A percentile compares a stretch with the other conserved stretches of the same genome.
Evolutionary conservation across 2,329 filamentous ascomycete species (phyloP).

Genomic region (Epichloe brachyelytri): DNA sequence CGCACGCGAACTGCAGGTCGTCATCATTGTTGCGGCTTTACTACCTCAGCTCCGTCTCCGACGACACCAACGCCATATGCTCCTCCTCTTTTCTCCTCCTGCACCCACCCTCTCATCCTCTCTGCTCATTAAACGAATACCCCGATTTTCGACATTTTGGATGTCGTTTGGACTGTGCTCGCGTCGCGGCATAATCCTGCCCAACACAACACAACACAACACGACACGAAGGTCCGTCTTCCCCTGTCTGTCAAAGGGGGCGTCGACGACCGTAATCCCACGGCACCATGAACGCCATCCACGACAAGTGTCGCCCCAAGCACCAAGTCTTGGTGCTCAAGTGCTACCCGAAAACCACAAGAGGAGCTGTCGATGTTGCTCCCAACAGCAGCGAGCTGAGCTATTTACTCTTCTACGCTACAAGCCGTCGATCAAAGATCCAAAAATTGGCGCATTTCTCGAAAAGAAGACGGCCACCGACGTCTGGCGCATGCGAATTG

Average conservation of each 20-base stretch:
- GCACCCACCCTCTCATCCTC: no score
- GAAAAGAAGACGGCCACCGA: conserved; percentile 89
- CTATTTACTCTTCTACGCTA: conserved; percentile 94
- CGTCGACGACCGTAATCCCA: not conserved
- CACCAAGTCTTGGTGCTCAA: conserved; percentile 94
- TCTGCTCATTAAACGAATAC: not conserved
- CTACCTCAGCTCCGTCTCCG: not conserved
- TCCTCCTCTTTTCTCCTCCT: not conserved
- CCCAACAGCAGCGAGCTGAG: conserved; percentile 94
- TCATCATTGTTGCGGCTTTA: not conserved
- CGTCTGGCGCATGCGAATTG: conserved; percentile 77
- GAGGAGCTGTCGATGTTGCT: conserved; percentile 83
- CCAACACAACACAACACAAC: not conserved
- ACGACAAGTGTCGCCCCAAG: conserved; percentile 70
- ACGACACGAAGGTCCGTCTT: not conserved
- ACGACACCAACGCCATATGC: not conserved
- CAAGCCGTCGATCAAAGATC: conserved; percentile 85
- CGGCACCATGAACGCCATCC: conserved; percentile 46
- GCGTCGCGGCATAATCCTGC: not conserved
- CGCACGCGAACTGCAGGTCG: not conserved
- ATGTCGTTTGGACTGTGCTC: not conserved
- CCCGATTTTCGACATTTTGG: not conserved
- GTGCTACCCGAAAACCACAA: conserved; percentile 88
- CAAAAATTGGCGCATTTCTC: conserved; percentile 91
- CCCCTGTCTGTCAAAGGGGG: not conserved